Evolutionary conservation across 306 rosid species (phyloP).

Genomic region (Lathyrus tuberosus): DNA sequence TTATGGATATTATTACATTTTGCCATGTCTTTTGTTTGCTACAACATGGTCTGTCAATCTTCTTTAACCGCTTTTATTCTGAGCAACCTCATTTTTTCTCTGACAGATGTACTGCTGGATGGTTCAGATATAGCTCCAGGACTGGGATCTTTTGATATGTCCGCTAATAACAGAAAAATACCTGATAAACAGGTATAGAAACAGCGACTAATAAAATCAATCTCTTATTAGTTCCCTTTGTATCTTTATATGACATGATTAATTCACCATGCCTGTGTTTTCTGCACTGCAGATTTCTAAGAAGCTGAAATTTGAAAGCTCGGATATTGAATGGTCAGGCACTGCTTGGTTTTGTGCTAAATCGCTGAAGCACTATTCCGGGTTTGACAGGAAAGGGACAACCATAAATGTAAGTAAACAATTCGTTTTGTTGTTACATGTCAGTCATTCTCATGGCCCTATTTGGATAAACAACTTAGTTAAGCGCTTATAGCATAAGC

Average conservation of each 20-base stretch:
- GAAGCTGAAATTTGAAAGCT: slow-evolving; percentile 63
- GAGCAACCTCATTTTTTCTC: slow-evolving; percentile 34
- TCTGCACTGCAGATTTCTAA: slow-evolving; percentile 57
- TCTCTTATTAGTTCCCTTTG: slow-evolving; percentile 29
- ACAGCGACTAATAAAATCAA: slow-evolving; percentile 4
- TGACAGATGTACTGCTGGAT: slow-evolving; percentile 53
- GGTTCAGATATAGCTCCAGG: slow-evolving; percentile 44
- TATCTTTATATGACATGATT: slow-evolving; percentile 1
- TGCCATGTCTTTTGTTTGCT: slow-evolving; percentile 6
- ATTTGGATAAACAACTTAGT: not conserved
- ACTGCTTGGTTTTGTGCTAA: slow-evolving; percentile 69
- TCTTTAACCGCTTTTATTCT: slow-evolving; percentile 26
- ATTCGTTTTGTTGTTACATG: slow-evolving; percentile 27
- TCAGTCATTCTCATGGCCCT: not conserved
- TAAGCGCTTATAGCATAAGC: not conserved
- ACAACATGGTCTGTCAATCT: slow-evolving; percentile 10
- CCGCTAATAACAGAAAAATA: slow-evolving; percentile 41
- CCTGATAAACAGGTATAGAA: slow-evolving; percentile 64
- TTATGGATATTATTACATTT: not conserved
- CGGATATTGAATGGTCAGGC: slow-evolving; percentile 80
- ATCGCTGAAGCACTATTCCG: slow-evolving; percentile 79
- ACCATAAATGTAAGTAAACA: slow-evolving; percentile 59
- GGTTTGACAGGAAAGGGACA: slow-evolving; percentile 63
- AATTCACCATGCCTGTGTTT: slow-evolving; percentile 30
- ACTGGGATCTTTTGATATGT: slow-evolving; percentile 36